Evolutionary conservation across 352 stramenopile species (phyloP), one percentile per base, ranked within the genome.

Genomic region (Thalassiosira ordinaria): DNA sequence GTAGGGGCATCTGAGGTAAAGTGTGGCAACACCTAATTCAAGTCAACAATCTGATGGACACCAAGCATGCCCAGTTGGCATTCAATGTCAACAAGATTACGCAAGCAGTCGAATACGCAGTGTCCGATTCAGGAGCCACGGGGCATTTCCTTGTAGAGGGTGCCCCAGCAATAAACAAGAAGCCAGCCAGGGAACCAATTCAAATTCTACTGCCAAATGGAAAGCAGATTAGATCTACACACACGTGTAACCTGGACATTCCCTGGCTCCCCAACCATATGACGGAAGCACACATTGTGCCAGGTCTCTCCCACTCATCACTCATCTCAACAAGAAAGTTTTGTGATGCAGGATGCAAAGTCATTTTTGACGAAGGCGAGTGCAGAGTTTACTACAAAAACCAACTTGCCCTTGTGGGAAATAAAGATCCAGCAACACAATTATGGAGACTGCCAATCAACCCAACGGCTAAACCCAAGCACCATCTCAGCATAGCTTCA

Each of bases 251-350:
- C 29, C 18, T 82, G 18, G 46, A 74, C 41, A 68, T 75, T 4
- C 60, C 68, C 13, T 72, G 75, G 47, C 37, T 84, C 0, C 76
- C 62, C 39, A 1, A 51, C 1, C 14, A 20, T 0, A 56, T 70
- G n/a, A 75, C 27, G 18, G 53, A 72, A 27, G 64, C 70, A 9
- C 63, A 85, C 18, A 85, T 78, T 39, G 53, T 81, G 1, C 79
- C 65, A 41, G 67, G 44, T 22, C 18, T 75, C 1, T 18, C 60
- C 49, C 65, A 78, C 33, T 44, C n/a, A 8, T 80, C 60, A 0
- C 49, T 80, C 3, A 61, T 79, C 18, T 74, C 49, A n/a, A 66
- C 39, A 14, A 24, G 14, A 26, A 59, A 66, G 16, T 68, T 62
- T 26, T 78, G 66, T 46, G 53, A 74, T 14, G 37, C 47, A 22